These are phyloP conservation scores for Aspergillus affinis DNA, from an alignment of 495 filamentous ascomycete species.

Conservation along the genomic window DNA sequence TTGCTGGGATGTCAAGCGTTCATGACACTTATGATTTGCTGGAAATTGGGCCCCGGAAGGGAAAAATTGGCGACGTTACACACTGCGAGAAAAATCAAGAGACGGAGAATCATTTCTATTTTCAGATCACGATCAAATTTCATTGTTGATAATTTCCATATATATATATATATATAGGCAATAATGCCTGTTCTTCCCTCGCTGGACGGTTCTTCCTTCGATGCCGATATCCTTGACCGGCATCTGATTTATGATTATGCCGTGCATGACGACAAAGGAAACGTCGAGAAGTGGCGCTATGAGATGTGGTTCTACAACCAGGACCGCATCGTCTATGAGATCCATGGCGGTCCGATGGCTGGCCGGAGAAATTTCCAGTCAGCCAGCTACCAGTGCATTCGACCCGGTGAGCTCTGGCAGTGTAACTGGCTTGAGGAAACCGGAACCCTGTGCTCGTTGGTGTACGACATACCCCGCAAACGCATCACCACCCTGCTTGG, in stretches of 20 bases:
- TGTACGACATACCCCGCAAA: constrained; percentile 34
- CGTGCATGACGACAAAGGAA: constrained; percentile 27
- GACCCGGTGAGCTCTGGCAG: constrained; percentile 38
- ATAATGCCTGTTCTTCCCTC: constrained; percentile 33
- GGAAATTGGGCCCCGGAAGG: neutral
- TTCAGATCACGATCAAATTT: neutral
- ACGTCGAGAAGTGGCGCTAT: constrained; percentile 44
- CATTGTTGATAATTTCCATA: neutral
- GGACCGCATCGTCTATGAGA: constrained; percentile 42
- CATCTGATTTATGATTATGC: constrained; percentile 45
- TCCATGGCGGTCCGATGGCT: constrained; percentile 43
- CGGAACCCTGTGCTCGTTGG: constrained; percentile 38
- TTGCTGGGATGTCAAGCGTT: neutral
- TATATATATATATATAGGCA: neutral
- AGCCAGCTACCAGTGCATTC: constrained; percentile 41
- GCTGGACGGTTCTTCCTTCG: constrained; percentile 27
- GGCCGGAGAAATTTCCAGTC: constrained; percentile 39
- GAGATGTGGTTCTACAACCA: constrained; percentile 46
- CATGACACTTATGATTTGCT: neutral
- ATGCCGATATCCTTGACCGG: constrained; percentile 35
- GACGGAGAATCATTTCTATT: neutral
- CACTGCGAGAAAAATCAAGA: neutral
- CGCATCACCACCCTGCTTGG: constrained; percentile 36
- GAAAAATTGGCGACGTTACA: neutral
- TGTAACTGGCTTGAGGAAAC: constrained; percentile 45